Conservation (phyloP, 148 eudicot species). For the Vaccinium vitisidaea region DNA sequence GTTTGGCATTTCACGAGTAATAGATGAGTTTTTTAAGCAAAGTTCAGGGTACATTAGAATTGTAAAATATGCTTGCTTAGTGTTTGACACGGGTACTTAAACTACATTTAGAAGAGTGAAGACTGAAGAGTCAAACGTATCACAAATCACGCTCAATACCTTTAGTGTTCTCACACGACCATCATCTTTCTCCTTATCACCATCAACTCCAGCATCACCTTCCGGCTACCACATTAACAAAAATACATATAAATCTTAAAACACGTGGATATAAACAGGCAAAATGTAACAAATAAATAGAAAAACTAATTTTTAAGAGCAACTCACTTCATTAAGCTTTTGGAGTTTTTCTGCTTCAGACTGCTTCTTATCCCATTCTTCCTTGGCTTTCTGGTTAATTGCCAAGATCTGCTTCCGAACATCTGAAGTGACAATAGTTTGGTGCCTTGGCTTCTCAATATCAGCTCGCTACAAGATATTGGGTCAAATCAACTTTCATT, state of each 20-base stretch:
- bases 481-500: neutral
- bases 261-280: neutral
- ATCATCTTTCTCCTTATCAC: conserved; percentile 84
- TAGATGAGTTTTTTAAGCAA: neutral
- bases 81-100: neutral
- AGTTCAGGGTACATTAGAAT: neutral
- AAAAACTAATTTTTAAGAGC: neutral
- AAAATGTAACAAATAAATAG: neutral
- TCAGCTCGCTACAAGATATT: conserved; percentile 60
- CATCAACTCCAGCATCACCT: conserved; percentile 48
- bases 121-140: neutral
- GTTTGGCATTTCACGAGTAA: neutral
- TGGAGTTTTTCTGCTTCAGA: conserved; percentile 79
- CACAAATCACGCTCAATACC: conserved; percentile 35
- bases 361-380: conserved; percentile 91
- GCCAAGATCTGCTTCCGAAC: conserved; percentile 73
- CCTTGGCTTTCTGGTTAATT: conserved; percentile 77
- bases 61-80: neutral
- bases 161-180: conserved; percentile 57
- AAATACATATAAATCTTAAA: neutral
- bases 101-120: neutral
- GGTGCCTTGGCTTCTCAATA: conserved; percentile 80
- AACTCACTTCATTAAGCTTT: conserved; percentile 61
- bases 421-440: conserved; percentile 71
- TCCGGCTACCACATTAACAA: conserved; percentile 53